A percentile compares a stretch with the other conserved stretches of the same genome.
Conservation (phyloP, 2,329 filamentous ascomycete species). For the Ascochyta viciae-villosae region DNA sequence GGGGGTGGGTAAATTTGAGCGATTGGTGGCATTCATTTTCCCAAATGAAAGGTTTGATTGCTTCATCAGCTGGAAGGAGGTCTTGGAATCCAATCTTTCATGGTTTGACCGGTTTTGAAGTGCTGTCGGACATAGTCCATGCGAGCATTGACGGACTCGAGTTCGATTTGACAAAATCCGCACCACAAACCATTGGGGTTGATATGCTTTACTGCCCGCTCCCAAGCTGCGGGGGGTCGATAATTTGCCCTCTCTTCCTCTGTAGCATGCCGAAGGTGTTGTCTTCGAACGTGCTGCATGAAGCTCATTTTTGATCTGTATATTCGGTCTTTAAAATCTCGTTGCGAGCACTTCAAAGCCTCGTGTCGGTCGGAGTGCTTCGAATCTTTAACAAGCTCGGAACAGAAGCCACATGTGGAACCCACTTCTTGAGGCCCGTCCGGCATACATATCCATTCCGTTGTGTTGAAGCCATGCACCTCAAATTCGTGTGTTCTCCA, state of each 20-base stretch:
- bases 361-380: background rate
- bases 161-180: conserved; percentile 19
- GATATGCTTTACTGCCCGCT: background rate
- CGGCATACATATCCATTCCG: background rate
- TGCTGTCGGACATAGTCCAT: conserved; percentile 11
- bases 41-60: background rate
- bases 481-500: background rate
- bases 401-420: background rate
- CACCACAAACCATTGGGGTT: conserved; percentile 24
- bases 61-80: background rate
- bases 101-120: background rate
- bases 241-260: background rate
- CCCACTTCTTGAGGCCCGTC: background rate
- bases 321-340: background rate
- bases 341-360: background rate
- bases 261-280: background rate
- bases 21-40: background rate
- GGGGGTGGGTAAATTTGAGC: background rate
- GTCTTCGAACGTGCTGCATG: background rate
- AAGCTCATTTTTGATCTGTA: background rate
- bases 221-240: background rate
- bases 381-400: background rate
- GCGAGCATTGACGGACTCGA: conserved; percentile 6
- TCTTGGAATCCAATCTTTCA: background rate
- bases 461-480: background rate